phyloP scores from a whole-genome alignment of 306 rosid species.

The Datisca glomerata region DNA sequence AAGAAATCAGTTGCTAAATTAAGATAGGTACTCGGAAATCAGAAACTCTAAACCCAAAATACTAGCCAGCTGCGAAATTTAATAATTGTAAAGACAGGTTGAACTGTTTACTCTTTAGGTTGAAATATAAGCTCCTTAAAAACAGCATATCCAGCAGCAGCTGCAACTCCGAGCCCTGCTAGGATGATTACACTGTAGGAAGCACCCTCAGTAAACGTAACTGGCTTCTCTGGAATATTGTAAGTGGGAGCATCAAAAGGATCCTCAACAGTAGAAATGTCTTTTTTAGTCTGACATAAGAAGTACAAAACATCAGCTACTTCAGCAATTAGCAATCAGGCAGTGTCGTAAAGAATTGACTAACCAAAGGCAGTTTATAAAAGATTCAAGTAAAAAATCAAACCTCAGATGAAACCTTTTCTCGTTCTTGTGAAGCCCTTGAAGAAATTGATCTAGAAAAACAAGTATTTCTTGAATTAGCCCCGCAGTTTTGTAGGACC shows the following conservation, averaged over 20 bases:
- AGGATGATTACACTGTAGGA: slow-evolving; percentile 74
- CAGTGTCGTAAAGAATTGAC: too few relatives aligned
- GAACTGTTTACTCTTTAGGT: slow-evolving; percentile 72
- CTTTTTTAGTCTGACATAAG: slow-evolving; percentile 59
- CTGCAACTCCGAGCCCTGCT: slow-evolving; percentile 75
- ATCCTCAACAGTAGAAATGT: slow-evolving; percentile 63
- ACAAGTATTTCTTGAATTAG: slow-evolving; percentile 13
- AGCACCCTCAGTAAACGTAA: slow-evolving; percentile 76
- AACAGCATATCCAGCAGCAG: slow-evolving; percentile 84
- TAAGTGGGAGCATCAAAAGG: slow-evolving; percentile 82
- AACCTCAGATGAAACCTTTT: slow-evolving; percentile 30
- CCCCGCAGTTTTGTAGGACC: slow-evolving; percentile 20
- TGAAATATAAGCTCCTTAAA: slow-evolving; percentile 89
- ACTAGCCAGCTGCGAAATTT: slow-evolving; percentile 1
- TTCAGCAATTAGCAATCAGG: too few relatives aligned
- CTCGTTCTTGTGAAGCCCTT: slow-evolving; percentile 29
- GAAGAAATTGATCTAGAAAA: slow-evolving; percentile 43
- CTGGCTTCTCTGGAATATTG: slow-evolving; percentile 89
- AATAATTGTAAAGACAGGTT: slow-evolving; percentile 1
- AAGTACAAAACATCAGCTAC: not conserved
- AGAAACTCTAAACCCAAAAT: not conserved
- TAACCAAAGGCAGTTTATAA: not conserved
- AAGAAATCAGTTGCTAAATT: not conserved
- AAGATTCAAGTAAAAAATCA: slow-evolving; percentile 6
- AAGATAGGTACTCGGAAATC: too few relatives aligned